Evolutionary conservation across 148 eudicot species (phyloP), one percentile per base, ranked within the genome.

Genomic region (Camellia sinensis): DNA sequence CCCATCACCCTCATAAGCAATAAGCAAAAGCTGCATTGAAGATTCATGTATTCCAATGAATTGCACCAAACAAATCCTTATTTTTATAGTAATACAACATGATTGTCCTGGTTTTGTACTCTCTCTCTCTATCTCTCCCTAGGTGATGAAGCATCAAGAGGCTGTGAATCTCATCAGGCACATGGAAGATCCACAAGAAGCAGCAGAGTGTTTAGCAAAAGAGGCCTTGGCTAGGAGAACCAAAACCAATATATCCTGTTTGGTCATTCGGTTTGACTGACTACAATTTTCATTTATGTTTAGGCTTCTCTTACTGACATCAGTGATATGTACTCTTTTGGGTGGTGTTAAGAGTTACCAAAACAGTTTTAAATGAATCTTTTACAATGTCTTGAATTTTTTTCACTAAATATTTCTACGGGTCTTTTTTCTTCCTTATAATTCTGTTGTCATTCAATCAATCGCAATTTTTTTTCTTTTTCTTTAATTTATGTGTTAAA

Each of bases 81-180:
- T 29, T 29, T 29, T 21, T 29, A 0, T 18, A 14, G 19, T 60
- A 11, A 15, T 12, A 8, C 12, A 54, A 9, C 59, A 12, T 54
- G 6, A 61, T n/a, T 5, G 0, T 17, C 10, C 7, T n/a, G 10
- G 19, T 61, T 61, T 15, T 46, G n/a, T 60, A 7, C 3, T 17
- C 37, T 29, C 37, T 43, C 14, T 45, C 19, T 45, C 6, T 5
- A 21, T 65, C 67, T 72, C 50, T 68, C 67, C 78, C 40, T 78
- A 93, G 97, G 94, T 91, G 40, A 91, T 93, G 94, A 84, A 83
- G 83, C 84, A 86, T 78, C 93, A 90, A 82, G 94, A 93, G 83
- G 97, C 92, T 52, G 97, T 91, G 79, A 90, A 90, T 79, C 92
- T 93, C 57, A 90, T 93, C 70, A 91, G 91, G 84, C 97, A 93